These are phyloP conservation scores for Calamus simplicifolius DNA, from an alignment of 176 grass and related monocot species.

Conservation along the genomic window DNA sequence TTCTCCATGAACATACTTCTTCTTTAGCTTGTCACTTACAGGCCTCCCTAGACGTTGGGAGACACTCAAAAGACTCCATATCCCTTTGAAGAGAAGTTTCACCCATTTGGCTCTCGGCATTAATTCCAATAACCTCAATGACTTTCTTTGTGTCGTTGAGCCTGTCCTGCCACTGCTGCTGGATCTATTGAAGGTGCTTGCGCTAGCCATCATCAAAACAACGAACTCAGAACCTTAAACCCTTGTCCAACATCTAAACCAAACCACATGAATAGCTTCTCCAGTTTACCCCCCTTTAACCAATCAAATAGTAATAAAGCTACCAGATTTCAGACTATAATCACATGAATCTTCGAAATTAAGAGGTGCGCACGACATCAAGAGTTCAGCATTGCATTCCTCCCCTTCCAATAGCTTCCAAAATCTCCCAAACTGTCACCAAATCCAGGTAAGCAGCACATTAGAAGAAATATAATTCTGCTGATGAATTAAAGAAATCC, in stretches of 20 bases:
- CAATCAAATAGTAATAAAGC: too few species aligned
- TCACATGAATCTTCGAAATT: too few species aligned
- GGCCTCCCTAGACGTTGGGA: constrained; percentile 11
- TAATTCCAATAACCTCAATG: neutral
- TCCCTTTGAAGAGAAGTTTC: constrained; percentile 11
- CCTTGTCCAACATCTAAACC: neutral
- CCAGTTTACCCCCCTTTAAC: too few species aligned
- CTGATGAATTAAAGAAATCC: too few species aligned
- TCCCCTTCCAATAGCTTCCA: too few species aligned
- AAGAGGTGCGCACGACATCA: too few species aligned
- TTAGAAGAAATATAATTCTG: too few species aligned
- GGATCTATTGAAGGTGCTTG: constrained; percentile 33
- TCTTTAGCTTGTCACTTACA: constrained; percentile 5
- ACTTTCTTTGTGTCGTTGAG: constrained; percentile 8
- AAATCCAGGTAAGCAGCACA: too few species aligned
- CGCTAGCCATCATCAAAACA: constrained; percentile 15
- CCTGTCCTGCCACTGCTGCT: constrained; percentile 47
- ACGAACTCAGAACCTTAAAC: constrained; percentile 6
- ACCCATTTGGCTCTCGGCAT: constrained; percentile 2
- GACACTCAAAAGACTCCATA: constrained; percentile 27
- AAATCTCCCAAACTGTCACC: too few species aligned
- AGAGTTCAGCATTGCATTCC: too few species aligned
- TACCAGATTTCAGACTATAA: too few species aligned
- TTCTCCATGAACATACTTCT: constrained; percentile 16
- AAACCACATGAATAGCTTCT: too few species aligned